Evolutionary conservation across 805 yeast genomes (phyloP).

Genomic region (Metschnikowia rubicola): DNA sequence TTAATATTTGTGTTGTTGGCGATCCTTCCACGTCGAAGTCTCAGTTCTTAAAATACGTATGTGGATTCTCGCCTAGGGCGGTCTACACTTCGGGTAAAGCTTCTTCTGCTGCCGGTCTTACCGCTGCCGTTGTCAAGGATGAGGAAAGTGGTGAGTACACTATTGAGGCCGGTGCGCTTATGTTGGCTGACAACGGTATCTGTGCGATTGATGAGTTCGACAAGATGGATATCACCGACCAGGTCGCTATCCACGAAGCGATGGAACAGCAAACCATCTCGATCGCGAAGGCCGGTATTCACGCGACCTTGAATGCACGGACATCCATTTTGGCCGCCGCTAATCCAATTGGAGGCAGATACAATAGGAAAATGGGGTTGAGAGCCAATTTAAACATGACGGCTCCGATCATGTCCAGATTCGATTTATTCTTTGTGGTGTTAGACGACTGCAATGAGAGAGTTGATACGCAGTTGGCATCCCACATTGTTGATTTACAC

Average conservation of each 20-base stretch:
- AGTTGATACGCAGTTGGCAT: slow-evolving; percentile 84
- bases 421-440: slow-evolving; percentile 91
- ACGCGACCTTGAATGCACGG: slow-evolving; percentile 94
- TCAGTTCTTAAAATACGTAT: slow-evolving; percentile 90
- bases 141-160: slow-evolving; percentile 97
- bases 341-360: slow-evolving; percentile 95
- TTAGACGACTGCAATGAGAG: slow-evolving; percentile 92
- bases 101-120: slow-evolving; percentile 96
- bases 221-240: slow-evolving; percentile 93
- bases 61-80: slow-evolving; percentile 87
- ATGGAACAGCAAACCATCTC: slow-evolving; percentile 99
- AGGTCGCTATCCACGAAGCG: slow-evolving; percentile 98
- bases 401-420: slow-evolving; percentile 98
- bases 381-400: slow-evolving; percentile 90
- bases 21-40: slow-evolving; percentile 98
- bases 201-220: slow-evolving; percentile 99
- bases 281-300: slow-evolving; percentile 98
- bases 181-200: slow-evolving; percentile 97
- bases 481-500: slow-evolving; percentile 89
- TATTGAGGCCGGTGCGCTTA: slow-evolving; percentile 96
- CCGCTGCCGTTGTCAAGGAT: slow-evolving; percentile 96
- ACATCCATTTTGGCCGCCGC: slow-evolving; percentile 98
- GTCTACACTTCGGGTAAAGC: slow-evolving; percentile 98
- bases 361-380: slow-evolving; percentile 80
- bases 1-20: slow-evolving; percentile 93